Evolutionary conservation across 2,329 filamentous ascomycete genomes (phyloP), one percentile per base, ranked within the genome.

Genomic region (Hymenoscyphus linearis): DNA sequence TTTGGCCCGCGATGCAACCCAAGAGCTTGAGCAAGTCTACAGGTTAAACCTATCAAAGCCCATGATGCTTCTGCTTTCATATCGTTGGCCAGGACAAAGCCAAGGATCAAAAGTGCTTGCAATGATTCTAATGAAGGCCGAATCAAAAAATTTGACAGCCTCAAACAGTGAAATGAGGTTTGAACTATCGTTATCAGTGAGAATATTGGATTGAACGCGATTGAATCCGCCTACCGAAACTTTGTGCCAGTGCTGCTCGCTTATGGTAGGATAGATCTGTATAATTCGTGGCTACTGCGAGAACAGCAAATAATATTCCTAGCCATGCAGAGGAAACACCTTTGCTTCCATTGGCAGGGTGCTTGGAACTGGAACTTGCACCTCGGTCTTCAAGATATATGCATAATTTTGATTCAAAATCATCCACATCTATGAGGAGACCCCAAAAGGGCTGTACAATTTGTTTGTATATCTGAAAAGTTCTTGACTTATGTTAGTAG

Each of bases 1-100:
- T 62, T 59, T 34, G 69, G 69, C 18, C 67, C 69, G 57, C 69
- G 65, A 68, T 88, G 85, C 12, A 88, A 75, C 4, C 85, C 85
- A 1, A 88, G 75, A 0, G 85, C 86, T 69, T 87, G 84, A 0
- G 85, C 85, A n/a, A 88, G 77, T 27, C 85, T 80, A 63, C 84
- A 86, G 0, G 85, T 86, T 52, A 87, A 78, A 0, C 85, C 85
- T 57, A 86, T 79, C 58, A 88, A 71, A 0, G 85, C 85, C 85
- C 85, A 88, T 0, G 85, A 87, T 0, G 84, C 85, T 68, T 88
- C 85, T 1, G 85, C 85, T 68, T 87, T 87, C 85, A 88, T 88
- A 62, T 88, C 85, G 66, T 88, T 88, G 27, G 87, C 75, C 2
- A 88, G 75, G 2, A 86, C 84, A 64, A 87, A 87, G 34, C 83